Evolutionary conservation across 2,329 filamentous ascomycete genomes (phyloP).

Genomic region (Penicillium sumatraense): DNA sequence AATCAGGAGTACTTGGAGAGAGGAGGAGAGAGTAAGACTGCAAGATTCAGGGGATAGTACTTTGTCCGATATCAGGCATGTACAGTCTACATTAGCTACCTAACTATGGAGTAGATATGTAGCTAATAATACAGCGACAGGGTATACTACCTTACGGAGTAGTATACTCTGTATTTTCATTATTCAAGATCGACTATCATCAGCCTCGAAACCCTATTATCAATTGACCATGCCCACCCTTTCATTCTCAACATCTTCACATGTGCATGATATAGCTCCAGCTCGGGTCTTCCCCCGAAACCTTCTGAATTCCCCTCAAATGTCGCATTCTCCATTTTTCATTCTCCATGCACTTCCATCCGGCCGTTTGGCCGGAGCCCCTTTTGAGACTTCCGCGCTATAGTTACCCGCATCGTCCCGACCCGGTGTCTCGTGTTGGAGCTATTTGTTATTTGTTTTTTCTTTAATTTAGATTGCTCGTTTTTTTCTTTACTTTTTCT

Average conservation of each 20-base stretch:
- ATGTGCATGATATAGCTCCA: not conserved
- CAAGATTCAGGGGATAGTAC: not conserved
- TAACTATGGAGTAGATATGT: not conserved
- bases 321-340: not conserved
- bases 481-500: not conserved
- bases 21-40: not conserved
- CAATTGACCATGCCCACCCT: not conserved
- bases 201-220: not conserved
- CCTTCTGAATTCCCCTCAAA: not conserved
- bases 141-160: too few relatives aligned
- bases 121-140: too few relatives aligned
- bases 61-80: too few relatives aligned
- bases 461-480: not conserved
- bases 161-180: not conserved
- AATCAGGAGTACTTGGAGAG: not conserved
- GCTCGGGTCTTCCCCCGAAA: not conserved
- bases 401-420: not conserved
- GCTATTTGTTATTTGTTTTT: too few relatives aligned
- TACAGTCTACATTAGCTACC: too few relatives aligned
- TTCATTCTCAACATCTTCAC: too few relatives aligned
- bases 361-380: not conserved
- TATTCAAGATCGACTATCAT: not conserved
- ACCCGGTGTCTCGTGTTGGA: not conserved
- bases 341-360: not conserved
- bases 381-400: not conserved